These are phyloP conservation scores for Penicillium concentricum DNA, from an alignment of 2,329 filamentous ascomycete genomes.

Conservation along the genomic window DNA sequence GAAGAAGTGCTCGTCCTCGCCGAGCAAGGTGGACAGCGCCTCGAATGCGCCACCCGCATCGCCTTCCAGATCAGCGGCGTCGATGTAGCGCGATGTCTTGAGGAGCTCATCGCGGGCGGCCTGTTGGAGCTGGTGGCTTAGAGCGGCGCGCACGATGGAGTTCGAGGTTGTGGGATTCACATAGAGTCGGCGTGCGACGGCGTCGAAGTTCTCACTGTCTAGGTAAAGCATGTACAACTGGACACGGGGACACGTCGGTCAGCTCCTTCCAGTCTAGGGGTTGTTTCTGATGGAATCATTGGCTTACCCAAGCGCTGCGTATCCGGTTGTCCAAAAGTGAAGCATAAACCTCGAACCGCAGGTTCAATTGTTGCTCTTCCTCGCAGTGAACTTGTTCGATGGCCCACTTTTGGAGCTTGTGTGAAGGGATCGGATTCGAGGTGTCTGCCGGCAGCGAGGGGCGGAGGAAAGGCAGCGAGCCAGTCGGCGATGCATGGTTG, in stretches of 20 bases:
- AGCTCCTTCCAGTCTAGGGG: neutral
- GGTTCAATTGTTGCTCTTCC: slow-evolving; percentile 52
- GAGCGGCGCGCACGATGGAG: slow-evolving; percentile 59
- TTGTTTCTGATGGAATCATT: neutral
- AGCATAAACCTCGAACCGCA: slow-evolving; percentile 71
- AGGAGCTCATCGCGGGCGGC: slow-evolving; percentile 75
- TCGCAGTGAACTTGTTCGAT: slow-evolving; percentile 50
- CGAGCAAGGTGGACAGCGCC: slow-evolving; percentile 61
- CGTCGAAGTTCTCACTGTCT: slow-evolving; percentile 60
- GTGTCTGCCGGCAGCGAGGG: slow-evolving; percentile 50
- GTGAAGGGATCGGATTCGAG: slow-evolving; percentile 56
- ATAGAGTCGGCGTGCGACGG: slow-evolving; percentile 71
- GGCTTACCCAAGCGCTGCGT: slow-evolving; percentile 76
- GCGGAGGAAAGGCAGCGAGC: slow-evolving; percentile 83
- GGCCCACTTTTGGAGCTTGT: slow-evolving; percentile 68
- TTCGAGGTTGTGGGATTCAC: slow-evolving; percentile 62
- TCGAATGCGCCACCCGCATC: slow-evolving; percentile 63
- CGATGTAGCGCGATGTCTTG: slow-evolving; percentile 57
- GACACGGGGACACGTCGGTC: slow-evolving; percentile 4
- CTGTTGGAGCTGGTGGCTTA: slow-evolving; percentile 65
- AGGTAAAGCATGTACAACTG: slow-evolving; percentile 82
- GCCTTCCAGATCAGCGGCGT: slow-evolving; percentile 57
- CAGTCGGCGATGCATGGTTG: slow-evolving; percentile 90
- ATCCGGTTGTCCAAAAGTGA: slow-evolving; percentile 74
- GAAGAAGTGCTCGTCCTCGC: slow-evolving; percentile 62